A percentile compares a stretch with the other conserved stretches of the same genome.
These are phyloP conservation scores for Eustoma russellianum DNA, from an alignment of 257 asterid species.

Conservation along the genomic window DNA sequence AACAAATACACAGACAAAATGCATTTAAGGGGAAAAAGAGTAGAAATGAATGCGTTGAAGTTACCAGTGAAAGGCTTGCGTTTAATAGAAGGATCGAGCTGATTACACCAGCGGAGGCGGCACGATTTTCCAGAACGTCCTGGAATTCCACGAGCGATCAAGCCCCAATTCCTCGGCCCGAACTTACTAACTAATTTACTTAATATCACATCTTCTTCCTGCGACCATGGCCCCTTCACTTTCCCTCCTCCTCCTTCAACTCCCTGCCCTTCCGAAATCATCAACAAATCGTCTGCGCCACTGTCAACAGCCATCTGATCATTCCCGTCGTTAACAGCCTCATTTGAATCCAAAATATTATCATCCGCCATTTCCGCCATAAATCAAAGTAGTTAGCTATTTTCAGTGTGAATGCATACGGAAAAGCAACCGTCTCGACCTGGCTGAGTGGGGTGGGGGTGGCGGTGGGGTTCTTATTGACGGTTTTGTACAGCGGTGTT, in stretches of 20 bases:
- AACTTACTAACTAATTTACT: constrained; percentile 45
- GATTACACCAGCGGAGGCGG: constrained; percentile 91
- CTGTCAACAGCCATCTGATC: constrained; percentile 7
- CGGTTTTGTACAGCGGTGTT: constrained; percentile 10
- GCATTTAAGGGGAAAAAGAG: not conserved
- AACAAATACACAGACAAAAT: too few relatives aligned
- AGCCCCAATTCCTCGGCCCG: constrained; percentile 74
- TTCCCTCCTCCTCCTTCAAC: constrained; percentile 17
- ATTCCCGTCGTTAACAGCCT: not conserved
- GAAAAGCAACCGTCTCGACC: constrained; percentile 32
- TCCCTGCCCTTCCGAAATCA: not conserved
- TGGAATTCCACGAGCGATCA: constrained; percentile 65
- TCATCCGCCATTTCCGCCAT: constrained; percentile 15
- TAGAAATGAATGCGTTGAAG: not conserved
- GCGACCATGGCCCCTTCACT: constrained; percentile 70
- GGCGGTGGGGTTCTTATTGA: constrained; percentile 12
- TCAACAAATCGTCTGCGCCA: constrained; percentile 15
- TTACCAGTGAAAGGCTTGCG: constrained; percentile 68
- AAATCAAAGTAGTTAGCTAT: not conserved
- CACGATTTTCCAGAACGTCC: constrained; percentile 80
- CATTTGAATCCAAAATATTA: constrained; percentile 8
- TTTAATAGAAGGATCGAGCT: constrained; percentile 62
- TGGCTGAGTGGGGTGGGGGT: constrained; percentile 36
- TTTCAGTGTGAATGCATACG: not conserved
- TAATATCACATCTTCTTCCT: constrained; percentile 49